Percentiles rank a stretch among this genome's conserved stretches.
Conservation (phyloP, 495 filamentous ascomycete genomes). For the Tetracladium setigerum region DNA sequence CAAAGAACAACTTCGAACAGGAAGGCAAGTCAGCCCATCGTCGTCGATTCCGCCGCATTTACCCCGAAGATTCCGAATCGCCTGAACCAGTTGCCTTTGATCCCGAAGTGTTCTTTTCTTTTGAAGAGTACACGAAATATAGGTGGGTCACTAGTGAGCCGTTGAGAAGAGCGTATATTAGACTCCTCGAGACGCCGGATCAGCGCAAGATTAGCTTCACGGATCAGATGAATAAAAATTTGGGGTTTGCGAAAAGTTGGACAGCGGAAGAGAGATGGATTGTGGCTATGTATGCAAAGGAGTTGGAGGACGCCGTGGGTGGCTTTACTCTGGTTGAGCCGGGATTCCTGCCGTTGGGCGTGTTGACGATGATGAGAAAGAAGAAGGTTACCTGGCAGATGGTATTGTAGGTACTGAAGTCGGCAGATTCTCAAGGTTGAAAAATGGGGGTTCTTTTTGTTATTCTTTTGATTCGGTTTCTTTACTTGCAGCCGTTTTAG, state of each 20-base stretch:
- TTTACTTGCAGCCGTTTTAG: too few species aligned
- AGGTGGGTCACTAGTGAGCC: slow-evolving; percentile 27
- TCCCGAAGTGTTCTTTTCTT: slow-evolving; percentile 31
- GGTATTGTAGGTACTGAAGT: slow-evolving; percentile 20
- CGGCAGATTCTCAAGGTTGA: neutral
- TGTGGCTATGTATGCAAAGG: slow-evolving; percentile 39
- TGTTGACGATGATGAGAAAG: slow-evolving; percentile 43
- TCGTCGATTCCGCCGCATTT: slow-evolving; percentile 5
- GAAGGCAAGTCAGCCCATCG: neutral
- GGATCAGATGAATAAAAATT: slow-evolving; percentile 13
- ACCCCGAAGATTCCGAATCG: neutral
- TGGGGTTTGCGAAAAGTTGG: slow-evolving; percentile 10
- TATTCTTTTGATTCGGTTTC: too few species aligned
- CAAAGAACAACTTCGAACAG: slow-evolving; percentile 27
- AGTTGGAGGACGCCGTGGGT: slow-evolving; percentile 41
- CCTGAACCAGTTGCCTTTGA: neutral
- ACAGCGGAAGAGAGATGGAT: slow-evolving; percentile 42
- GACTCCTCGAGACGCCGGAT: neutral
- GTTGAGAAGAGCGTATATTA: slow-evolving; percentile 21
- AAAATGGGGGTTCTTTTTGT: too few species aligned
- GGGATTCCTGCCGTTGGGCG: slow-evolving; percentile 44
- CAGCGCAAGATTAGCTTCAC: slow-evolving; percentile 1
- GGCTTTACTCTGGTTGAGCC: slow-evolving; percentile 45
- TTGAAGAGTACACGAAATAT: slow-evolving; percentile 39
- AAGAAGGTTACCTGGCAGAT: slow-evolving; percentile 49